Evolutionary conservation across 768 basidiomycete species (phyloP).

Genomic region (Amylocystis lapponica): DNA sequence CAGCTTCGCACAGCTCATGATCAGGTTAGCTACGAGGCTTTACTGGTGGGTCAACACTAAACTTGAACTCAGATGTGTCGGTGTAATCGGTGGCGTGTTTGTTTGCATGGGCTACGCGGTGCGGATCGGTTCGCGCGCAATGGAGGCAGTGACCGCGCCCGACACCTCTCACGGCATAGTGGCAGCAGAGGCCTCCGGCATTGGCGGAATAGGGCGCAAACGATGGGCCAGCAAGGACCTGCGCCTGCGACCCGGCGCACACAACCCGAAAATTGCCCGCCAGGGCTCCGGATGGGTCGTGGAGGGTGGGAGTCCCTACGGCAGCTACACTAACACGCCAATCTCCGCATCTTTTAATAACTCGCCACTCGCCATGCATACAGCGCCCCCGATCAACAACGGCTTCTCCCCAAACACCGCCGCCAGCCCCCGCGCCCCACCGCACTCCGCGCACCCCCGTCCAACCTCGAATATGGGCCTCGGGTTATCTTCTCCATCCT

Average conservation of each 20-base stretch:
- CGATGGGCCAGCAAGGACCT: constrained; percentile 69
- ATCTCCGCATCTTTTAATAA: constrained; percentile 26
- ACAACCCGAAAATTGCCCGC: constrained; percentile 38
- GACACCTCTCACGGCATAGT: constrained; percentile 52
- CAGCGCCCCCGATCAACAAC: constrained; percentile 1
- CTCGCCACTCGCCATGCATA: constrained; percentile 3
- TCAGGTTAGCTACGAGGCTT: constrained; percentile 35
- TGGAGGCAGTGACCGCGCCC: constrained; percentile 54
- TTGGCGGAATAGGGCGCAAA: constrained; percentile 45
- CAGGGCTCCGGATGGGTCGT: constrained; percentile 58
- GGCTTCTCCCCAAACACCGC: constrained; percentile 6
- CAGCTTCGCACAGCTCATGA: constrained; percentile 71
- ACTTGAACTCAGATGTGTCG: constrained; percentile 56
- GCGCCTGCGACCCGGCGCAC: constrained; percentile 42
- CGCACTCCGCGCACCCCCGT: constrained; percentile 4
- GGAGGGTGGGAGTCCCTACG: constrained; percentile 43
- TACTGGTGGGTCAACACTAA: background rate
- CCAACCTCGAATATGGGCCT: constrained; percentile 10
- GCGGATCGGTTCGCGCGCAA: constrained; percentile 47
- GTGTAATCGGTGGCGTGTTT: constrained; percentile 92
- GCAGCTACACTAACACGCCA: constrained; percentile 31
- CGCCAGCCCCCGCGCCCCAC: constrained; percentile 5
- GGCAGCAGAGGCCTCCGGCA: constrained; percentile 59
- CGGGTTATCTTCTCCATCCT: background rate
- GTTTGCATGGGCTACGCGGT: constrained; percentile 79